Evolutionary conservation across 129 eudicot species (phyloP).

Genomic region (Centrapalus pauciflorus): DNA sequence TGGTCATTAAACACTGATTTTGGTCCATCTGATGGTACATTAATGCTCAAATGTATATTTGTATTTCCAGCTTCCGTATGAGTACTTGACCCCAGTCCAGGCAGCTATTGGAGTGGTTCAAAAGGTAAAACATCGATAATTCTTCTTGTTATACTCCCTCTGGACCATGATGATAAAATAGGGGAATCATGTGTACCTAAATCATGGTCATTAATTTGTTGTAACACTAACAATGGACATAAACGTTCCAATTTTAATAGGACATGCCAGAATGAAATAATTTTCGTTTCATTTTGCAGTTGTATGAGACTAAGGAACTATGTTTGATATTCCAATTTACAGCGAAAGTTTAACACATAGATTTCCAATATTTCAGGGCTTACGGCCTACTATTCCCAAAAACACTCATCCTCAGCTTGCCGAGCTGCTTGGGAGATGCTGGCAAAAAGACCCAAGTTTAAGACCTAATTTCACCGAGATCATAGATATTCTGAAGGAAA

Average conservation of each 20-base stretch:
- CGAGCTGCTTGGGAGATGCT: slow-evolving; percentile 85
- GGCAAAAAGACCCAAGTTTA: slow-evolving; percentile 80
- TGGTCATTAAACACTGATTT: not conserved
- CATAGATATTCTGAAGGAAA: slow-evolving; percentile 48
- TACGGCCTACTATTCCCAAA: slow-evolving; percentile 86
- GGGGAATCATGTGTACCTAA: not conserved
- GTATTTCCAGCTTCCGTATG: slow-evolving; percentile 79
- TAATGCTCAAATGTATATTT: not conserved
- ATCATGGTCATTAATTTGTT: not conserved
- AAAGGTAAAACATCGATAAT: slow-evolving; percentile 51
- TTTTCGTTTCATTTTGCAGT: not conserved
- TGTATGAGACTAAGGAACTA: not conserved
- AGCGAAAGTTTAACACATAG: not conserved
- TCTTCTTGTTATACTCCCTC: not conserved
- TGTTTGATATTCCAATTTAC: not conserved
- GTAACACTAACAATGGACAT: not conserved
- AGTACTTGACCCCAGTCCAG: slow-evolving; percentile 84
- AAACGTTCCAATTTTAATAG: not conserved
- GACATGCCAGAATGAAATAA: not conserved
- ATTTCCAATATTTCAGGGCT: slow-evolving; percentile 48
- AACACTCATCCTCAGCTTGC: slow-evolving; percentile 70
- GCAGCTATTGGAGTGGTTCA: slow-evolving; percentile 98
- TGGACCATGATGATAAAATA: not conserved
- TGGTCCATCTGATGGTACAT: not conserved
- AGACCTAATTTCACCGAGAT: slow-evolving; percentile 91